These are phyloP conservation scores for Vigna mungo DNA, from an alignment of 306 rosid genomes.

Conservation along the genomic window DNA sequence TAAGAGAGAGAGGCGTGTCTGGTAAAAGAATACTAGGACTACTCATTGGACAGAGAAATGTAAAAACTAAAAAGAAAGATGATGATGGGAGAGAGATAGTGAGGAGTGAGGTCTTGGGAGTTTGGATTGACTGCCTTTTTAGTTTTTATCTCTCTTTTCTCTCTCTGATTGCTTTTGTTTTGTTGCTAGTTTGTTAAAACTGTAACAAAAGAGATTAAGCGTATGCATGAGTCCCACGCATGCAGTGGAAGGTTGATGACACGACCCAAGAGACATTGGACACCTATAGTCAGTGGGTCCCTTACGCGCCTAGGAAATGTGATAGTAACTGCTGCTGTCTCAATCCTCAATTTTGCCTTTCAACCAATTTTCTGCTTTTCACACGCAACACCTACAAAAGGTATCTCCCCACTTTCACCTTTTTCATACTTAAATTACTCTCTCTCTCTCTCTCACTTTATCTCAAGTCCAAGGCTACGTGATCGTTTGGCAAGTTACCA, in stretches of 20 bases:
- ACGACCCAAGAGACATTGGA: constrained; percentile 11
- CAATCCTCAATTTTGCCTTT: constrained; percentile 42
- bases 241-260: not conserved
- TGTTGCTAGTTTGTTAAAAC: constrained; percentile 31
- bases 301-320: constrained; percentile 48
- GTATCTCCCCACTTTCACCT: constrained; percentile 75
- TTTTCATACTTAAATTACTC: constrained; percentile 58
- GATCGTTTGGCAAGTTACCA: constrained; percentile 59
- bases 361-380: constrained; percentile 71
- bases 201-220: constrained; percentile 40
- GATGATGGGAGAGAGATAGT: constrained; percentile 47
- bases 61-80: constrained; percentile 22
- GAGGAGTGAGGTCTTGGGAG: constrained; percentile 43
- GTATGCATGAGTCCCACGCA: constrained; percentile 36
- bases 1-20: constrained; percentile 1
- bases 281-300: not conserved
- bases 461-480: constrained; percentile 45
- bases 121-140: constrained; percentile 61
- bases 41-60: constrained; percentile 44
- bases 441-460: constrained; percentile 39
- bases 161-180: constrained; percentile 11
- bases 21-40: not conserved
- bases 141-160: not conserved
- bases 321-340: constrained; percentile 34
- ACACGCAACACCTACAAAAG: constrained; percentile 82